These are phyloP conservation scores for Aspergillus baeticus DNA, from an alignment of 495 filamentous ascomycete genomes.

Conservation along the genomic window DNA sequence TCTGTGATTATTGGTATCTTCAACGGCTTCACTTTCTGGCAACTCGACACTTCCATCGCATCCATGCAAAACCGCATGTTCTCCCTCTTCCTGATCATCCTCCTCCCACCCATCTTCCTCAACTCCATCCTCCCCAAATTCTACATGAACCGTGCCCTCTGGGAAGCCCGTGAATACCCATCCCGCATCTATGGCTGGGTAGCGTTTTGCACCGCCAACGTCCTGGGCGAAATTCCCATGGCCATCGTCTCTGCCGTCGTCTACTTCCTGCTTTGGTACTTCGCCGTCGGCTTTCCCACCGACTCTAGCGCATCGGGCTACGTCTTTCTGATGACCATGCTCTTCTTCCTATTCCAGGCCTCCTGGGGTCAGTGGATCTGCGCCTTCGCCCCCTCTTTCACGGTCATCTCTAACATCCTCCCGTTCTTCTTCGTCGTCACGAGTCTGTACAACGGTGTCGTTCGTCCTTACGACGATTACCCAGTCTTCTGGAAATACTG, in stretches of 20 bases:
- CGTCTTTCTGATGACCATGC: constrained; percentile 77
- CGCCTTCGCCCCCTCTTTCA: constrained; percentile 76
- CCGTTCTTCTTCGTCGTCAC: constrained; percentile 83
- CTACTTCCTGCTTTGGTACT: constrained; percentile 82
- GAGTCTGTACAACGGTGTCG: constrained; percentile 72
- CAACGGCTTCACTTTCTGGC: constrained; percentile 87
- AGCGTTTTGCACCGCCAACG: constrained; percentile 74
- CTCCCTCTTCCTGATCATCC: constrained; percentile 69
- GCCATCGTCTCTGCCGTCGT: constrained; percentile 61
- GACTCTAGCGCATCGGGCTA: constrained; percentile 69
- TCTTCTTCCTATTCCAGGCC: constrained; percentile 77
- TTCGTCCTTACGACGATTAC: constrained; percentile 59
- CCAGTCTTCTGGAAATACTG: constrained; percentile 77
- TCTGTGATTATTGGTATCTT: constrained; percentile 67
- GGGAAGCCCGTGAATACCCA: constrained; percentile 73
- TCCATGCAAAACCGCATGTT: constrained; percentile 84
- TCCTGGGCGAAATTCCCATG: constrained; percentile 75
- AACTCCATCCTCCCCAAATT: constrained; percentile 85
- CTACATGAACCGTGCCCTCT: constrained; percentile 72
- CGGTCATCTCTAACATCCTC: constrained; percentile 72
- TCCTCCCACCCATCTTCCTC: constrained; percentile 69
- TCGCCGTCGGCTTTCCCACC: constrained; percentile 65
- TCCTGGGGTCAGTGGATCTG: constrained; percentile 85
- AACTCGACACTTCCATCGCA: constrained; percentile 61
- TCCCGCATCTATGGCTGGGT: constrained; percentile 80